These are phyloP conservation scores for Diplodia intermedia DNA, from an alignment of 2,329 filamentous ascomycete species.

Conservation along the genomic window DNA sequence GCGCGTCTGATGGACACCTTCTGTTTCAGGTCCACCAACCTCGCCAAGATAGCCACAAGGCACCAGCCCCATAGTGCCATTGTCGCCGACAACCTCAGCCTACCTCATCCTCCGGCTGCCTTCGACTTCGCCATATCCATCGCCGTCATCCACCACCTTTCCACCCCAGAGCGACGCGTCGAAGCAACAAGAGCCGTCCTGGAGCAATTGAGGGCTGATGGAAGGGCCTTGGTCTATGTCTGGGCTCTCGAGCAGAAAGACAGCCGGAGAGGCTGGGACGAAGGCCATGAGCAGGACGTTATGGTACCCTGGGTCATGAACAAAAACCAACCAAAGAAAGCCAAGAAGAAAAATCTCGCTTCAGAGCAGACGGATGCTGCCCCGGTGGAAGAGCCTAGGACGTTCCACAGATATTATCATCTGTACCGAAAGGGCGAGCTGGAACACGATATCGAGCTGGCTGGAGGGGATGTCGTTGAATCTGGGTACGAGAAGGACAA, in stretches of 20 bases:
- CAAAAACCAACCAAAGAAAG: slow-evolving; percentile 36
- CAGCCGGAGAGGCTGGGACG: slow-evolving; percentile 88
- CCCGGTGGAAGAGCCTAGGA: slow-evolving; percentile 49
- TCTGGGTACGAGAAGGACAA: slow-evolving; percentile 96
- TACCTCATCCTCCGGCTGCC: slow-evolving; percentile 72
- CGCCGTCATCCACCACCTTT: slow-evolving; percentile 92
- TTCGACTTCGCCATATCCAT: slow-evolving; percentile 95
- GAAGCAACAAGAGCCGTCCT: slow-evolving; percentile 76
- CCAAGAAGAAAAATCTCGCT: slow-evolving; percentile 41
- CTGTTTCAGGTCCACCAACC: slow-evolving; percentile 57
- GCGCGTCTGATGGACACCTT: neutral
- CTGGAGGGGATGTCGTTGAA: slow-evolving; percentile 77
- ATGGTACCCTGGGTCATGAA: slow-evolving; percentile 93
- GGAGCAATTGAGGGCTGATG: slow-evolving; percentile 61
- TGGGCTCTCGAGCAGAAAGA: slow-evolving; percentile 93
- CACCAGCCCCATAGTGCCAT: slow-evolving; percentile 69
- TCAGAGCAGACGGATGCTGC: slow-evolving; percentile 36
- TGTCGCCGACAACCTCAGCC: slow-evolving; percentile 81
- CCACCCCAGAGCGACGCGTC: slow-evolving; percentile 73
- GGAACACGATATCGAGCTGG: slow-evolving; percentile 75
- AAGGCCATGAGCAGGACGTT: slow-evolving; percentile 83
- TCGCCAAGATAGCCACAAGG: slow-evolving; percentile 62
- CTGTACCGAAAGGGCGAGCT: slow-evolving; percentile 87
- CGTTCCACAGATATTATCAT: slow-evolving; percentile 92
- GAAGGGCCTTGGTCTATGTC: slow-evolving; percentile 76